Evolutionary conservation across 2,329 filamentous ascomycete genomes (phyloP), one percentile per base, ranked within the genome.

Genomic region (Nemania sp.): DNA sequence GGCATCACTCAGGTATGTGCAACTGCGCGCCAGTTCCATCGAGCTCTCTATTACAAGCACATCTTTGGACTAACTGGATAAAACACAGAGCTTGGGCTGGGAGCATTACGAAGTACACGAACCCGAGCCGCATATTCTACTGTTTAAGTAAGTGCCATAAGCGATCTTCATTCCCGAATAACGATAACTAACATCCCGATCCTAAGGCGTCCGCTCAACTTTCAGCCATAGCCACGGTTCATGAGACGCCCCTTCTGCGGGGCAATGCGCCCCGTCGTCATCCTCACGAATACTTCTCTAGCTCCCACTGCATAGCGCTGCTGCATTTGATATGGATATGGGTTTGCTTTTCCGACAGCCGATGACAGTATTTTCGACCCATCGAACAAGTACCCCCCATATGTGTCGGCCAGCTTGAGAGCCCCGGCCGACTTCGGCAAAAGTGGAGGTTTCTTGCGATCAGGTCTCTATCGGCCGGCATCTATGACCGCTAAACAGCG

Each of bases 101-200:
- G 93, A 97, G 73, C 94, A 99, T 74, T 99, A 99, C 72, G 94
- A 99, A 74, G 94, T 99, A 49, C 94, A 99, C 73, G 94, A 97
- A 74, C 94, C 94, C 37, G 94, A 99, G 77, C 94, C 94, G 61
- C 94, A 99, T 73, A 99, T 99, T 68, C 82, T 99, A 50, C 83
- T 99, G 26, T 99, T 99, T 83, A 99, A 99, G 93, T 97, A 77
- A 73, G 89, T 79, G 33, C 17, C 26, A n/a, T 23, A 22, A 4
- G n/a, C 55, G 52, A 9, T 2, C 28, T 34, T 43, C 24, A 36
- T 22, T 37, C 17, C 39, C 3, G 6, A 11, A 23, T 12, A 22
- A 49, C 39, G 23, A 49, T 56, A 39, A 61, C 58, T 55, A 40
- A 57, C 23, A 14, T 19, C 15, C 22, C 9, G 43, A 41, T 30